Base-by-base conservation (phyloP, 1,139 yeast genomes). In the Suhomyces bribrorum region DNA sequence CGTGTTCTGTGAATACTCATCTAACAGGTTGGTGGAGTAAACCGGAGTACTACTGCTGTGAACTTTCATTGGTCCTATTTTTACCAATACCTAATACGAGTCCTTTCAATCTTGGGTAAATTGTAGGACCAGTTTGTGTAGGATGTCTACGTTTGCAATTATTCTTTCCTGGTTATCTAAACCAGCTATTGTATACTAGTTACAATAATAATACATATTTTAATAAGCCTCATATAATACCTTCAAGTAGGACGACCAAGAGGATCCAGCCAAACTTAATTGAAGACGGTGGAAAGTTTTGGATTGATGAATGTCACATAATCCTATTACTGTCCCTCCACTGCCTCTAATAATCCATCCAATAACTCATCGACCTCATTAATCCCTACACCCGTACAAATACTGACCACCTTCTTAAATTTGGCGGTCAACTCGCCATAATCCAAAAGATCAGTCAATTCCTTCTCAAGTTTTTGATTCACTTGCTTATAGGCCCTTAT, bases 291-390 rank as follows among this genome's bases (percentile, higher is more conserved):
- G 5, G 23, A 20, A 20, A 8, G 8, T 8, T 3, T 20, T 20
- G 23, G 23, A 20, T 25, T 25, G 11, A 20, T 7, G 11, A 27
- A 12, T 12, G 12, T 1, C 15, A 8, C 9, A 7, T 7, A 24
- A 8, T 12, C 6, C 16, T 40, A 49, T 26, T 47, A 50, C 29
- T 50, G 85, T 44, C 88, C 84, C 46, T 89, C 96, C 5, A 92
- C 96, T 11, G 97, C 96, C 56, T 85, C 88, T 20, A 92, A 77
- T 36, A 92, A 73, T 4, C 94, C 95, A 48, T 86, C 94, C 41
- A 92, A 73, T 52, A 92, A 73, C 42, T 77, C 79, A 58, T 92
- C 98, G 29, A 90, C 96, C 49, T 84, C 84, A 49, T 68, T 64
- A 29, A 71, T 61, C 32, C 81, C 87, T 17, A 89, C 94, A 14